Evolutionary conservation across 108 stramenopile species (phyloP).

Genomic region (Stephanodiscus triporus): DNA sequence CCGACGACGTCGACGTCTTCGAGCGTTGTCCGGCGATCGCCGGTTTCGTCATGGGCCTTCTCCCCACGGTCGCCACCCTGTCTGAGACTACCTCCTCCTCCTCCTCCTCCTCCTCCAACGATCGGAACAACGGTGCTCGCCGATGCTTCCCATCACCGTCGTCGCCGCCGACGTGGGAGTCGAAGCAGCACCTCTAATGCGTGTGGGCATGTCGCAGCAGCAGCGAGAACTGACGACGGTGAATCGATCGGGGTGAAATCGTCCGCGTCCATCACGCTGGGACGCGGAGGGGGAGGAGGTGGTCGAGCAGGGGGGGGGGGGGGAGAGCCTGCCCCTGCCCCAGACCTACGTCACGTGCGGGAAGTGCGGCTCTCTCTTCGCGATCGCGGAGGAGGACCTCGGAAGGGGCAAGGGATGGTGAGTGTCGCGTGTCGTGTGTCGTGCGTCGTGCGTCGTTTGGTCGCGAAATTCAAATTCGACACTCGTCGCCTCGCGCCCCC

Average conservation of each 20-base stretch:
- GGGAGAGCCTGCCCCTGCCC: slow-evolving; percentile 23
- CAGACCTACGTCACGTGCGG: slow-evolving; percentile 63
- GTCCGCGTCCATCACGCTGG: slow-evolving; percentile 8
- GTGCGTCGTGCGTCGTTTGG: no score
- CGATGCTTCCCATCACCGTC: background rate
- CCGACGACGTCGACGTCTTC: no score
- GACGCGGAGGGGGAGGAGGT: slow-evolving; percentile 16
- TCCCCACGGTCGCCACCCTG: no score
- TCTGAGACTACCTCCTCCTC: no score
- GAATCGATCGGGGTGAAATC: background rate
- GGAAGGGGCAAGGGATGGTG: slow-evolving; percentile 70
- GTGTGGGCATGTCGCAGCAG: slow-evolving; percentile 11
- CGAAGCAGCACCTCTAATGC: slow-evolving; percentile 46
- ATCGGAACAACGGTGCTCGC: no score
- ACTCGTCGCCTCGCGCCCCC: no score
- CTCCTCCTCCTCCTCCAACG: no score
- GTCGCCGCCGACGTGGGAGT: slow-evolving; percentile 13
- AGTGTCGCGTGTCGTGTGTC: slow-evolving; percentile 13
- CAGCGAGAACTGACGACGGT: background rate
- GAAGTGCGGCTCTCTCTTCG: slow-evolving; percentile 65
- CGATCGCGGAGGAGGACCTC: slow-evolving; percentile 62
- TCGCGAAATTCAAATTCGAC: background rate
- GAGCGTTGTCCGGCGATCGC: no score
- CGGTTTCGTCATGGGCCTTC: no score
- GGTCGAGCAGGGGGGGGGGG: background rate